phyloP scores from a whole-genome alignment of 345 rosid species.

The Euphorbia tirucalli region DNA sequence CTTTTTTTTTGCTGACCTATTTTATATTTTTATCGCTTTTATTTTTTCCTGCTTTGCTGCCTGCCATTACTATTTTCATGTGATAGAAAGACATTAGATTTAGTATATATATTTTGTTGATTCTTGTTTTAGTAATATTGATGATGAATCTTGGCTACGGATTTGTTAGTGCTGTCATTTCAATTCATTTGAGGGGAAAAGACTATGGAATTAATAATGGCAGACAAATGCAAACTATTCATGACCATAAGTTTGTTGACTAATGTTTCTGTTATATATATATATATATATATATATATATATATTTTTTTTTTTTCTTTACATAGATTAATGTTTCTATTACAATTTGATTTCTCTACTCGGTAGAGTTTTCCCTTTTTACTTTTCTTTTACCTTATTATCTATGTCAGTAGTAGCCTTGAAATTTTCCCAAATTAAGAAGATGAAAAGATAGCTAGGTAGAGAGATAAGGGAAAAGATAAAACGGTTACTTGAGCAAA shows the following conservation, averaged over 20 bases:
- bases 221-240: conserved; percentile 16
- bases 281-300: too few species aligned
- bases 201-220: conserved; percentile 17
- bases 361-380: conserved; percentile 20
- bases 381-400: conserved; percentile 31
- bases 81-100: not conserved
- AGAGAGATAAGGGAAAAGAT: too few species aligned
- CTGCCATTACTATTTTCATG: too few species aligned
- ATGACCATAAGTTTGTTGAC: not conserved
- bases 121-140: not conserved
- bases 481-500: too few species aligned
- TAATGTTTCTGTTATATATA: too few species aligned
- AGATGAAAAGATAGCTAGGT: not conserved
- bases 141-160: not conserved
- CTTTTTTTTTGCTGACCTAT: too few species aligned
- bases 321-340: too few species aligned
- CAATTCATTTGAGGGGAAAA: conserved; percentile 2
- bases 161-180: conserved; percentile 21
- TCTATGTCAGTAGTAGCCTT: not conserved
- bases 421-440: conserved; percentile 24
- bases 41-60: too few species aligned
- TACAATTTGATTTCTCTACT: conserved; percentile 6
- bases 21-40: too few species aligned
- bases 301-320: too few species aligned
- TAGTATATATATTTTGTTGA: not conserved